phyloP scores from a whole-genome alignment of 345 rosid genomes.

The Rubroshorea leprosula region DNA sequence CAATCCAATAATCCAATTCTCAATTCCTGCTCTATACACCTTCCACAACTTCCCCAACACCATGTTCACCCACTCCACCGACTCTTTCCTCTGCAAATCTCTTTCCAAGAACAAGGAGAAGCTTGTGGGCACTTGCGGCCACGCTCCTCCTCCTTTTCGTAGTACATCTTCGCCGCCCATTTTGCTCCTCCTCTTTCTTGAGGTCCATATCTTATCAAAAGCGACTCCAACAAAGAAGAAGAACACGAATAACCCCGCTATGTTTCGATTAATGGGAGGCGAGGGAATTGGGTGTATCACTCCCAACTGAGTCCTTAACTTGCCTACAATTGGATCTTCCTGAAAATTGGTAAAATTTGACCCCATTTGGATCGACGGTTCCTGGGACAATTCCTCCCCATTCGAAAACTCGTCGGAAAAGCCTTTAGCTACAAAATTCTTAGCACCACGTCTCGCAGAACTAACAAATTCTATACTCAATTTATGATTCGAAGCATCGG shows the following conservation, averaged over 20 bases:
- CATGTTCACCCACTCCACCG: slow-evolving; percentile 99
- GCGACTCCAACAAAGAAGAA: slow-evolving; percentile 91
- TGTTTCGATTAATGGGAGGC: slow-evolving; percentile 67
- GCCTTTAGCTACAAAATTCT: slow-evolving; percentile 31
- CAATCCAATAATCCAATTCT: slow-evolving; percentile 85
- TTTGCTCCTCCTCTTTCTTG: slow-evolving; percentile 44
- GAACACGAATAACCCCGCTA: slow-evolving; percentile 59
- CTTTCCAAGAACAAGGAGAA: slow-evolving; percentile 77
- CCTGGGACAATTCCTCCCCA: slow-evolving; percentile 27
- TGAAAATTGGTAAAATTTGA: slow-evolving; percentile 51
- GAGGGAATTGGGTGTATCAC: slow-evolving; percentile 87
- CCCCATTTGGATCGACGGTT: slow-evolving; percentile 35
- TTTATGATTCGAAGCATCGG: slow-evolving; percentile 16
- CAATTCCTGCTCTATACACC: slow-evolving; percentile 86
- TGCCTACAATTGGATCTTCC: slow-evolving; percentile 84
- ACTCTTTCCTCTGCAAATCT: slow-evolving; percentile 94
- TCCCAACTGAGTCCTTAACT: slow-evolving; percentile 85
- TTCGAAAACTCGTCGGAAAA: slow-evolving; percentile 46
- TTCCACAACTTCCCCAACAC: slow-evolving; percentile 95
- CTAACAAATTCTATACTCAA: slow-evolving; percentile 23
- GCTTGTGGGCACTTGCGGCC: slow-evolving; percentile 90
- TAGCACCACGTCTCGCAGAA: slow-evolving; percentile 31
- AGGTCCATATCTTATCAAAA: slow-evolving; percentile 83
- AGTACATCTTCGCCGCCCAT: slow-evolving; percentile 13
- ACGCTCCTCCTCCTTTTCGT: slow-evolving; percentile 27